Base-by-base conservation (phyloP, 139 green algal species). In the Chlamydomonas schloesseri region DNA sequence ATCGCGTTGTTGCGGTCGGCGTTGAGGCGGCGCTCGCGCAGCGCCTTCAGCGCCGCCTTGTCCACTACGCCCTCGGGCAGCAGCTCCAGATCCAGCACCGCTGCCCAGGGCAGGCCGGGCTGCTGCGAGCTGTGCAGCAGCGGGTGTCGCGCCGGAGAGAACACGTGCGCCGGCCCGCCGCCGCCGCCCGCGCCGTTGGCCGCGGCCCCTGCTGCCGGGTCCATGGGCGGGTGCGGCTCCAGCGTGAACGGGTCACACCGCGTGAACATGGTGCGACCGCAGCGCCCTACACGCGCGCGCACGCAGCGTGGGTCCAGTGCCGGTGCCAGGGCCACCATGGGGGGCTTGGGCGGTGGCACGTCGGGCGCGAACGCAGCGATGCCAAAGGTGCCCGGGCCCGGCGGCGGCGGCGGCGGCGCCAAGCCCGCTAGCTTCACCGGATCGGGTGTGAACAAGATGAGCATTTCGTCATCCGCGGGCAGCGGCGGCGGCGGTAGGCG, bases 231-330 rank as follows among this genome's bases (percentile, higher is more conserved):
- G 64, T 84, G 71, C n/a, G 60, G 71, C 57, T 83, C 37, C 47
- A 76, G 17, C 18, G 84, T 89, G 31, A 89, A 53, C 17, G 84
- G 84, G 75, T 89, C 84, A 71, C 84, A 89, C 0, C 84, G 74
- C 21, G 75, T 81, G 28, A 89, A n/a, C 67, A 83, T 82, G 3
- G 73, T 53, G 5, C 84, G 84, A 0, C 84, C 84, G 67, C 84
- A 82, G 3, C 84, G 65, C 13, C 29, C 34, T 1, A 89, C 67
- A 10, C 78, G 78, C 26, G 84, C 23, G 31, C 84, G 69, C n/a
- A 70, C 50, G 68, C 80, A 69, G 33, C 68, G 42, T 9, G 65
- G 28, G 50, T 77, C 80, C 20, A 86, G 50, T 10, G 33, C 65
- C 23, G 67, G 33, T 3, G 50, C 20, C 50, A 86, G 50, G 11